Base-by-base conservation (phyloP, 768 basidiomycete genomes). In the Tulasnella sp. region DNA sequence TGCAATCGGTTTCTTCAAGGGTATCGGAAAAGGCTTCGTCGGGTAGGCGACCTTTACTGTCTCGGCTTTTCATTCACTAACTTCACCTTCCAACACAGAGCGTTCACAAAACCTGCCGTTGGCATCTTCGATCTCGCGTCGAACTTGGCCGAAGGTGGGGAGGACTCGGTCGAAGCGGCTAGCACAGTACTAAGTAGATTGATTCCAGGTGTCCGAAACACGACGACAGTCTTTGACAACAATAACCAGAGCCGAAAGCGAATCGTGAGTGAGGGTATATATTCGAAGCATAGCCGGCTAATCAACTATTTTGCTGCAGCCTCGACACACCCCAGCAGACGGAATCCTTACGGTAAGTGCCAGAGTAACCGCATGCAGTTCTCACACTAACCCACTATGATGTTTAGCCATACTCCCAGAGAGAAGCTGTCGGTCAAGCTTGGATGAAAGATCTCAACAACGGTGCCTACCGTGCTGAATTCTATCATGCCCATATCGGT, bases 401-500 rank as follows among this genome's bases (percentile, higher is more conserved):
- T 13, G 23, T 75, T 0, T 81, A 97, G 94, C 90, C 97, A 0
- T 99, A 93, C 84, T 93, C 93, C 72, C 88, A 89, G 46, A 91
- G 96, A 7, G 96, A 98, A 83, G 94, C 96, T 0, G 85, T 93
- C 10, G 98, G 98, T 7, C 98, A 99, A 84, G 94, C 92, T 81
- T 99, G 98, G 97, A 91, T 99, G 88, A 94, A 91, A 85, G 97
- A 98, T 82, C 84, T 99, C 20, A 94, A 96, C 80, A 91, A 94
- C 78, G 98, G 97, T 13, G 87, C 90, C 20, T 99, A 92, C 84
- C 90, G 94, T 79, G 86, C 88, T 79, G 96, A 98, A 82, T 85
- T 85, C 39, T 98, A 98, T 82, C 91, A 98, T 73, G 97, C 96
- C 5, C 97, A 99, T 82, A 91, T 97, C 79, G 91, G 94, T 95